Evolutionary conservation across 2,329 filamentous ascomycete species (phyloP).

Genomic region (Microsporum canis): DNA sequence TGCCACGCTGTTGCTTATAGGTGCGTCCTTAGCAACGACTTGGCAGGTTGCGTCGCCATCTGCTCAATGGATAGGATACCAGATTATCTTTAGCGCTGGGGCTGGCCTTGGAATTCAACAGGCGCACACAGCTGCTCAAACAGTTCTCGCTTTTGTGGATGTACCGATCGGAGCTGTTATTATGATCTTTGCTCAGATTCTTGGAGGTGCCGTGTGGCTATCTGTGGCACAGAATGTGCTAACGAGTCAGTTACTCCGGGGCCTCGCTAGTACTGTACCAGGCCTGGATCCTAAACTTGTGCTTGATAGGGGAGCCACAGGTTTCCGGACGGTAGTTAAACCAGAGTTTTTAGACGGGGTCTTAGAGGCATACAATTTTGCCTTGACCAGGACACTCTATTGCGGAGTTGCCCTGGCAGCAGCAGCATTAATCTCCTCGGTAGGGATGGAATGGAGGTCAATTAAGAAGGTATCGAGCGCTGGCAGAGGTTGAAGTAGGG

Average conservation of each 20-base stretch:
- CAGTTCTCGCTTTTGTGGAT: conserved; percentile 22
- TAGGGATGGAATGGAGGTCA: conserved; percentile 8
- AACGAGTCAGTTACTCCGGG: conserved; percentile 23
- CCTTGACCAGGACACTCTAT: conserved; percentile 25
- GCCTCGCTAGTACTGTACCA: conserved; percentile 20
- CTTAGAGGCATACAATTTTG: conserved; percentile 27
- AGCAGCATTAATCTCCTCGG: background rate
- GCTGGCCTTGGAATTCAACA: conserved; percentile 29
- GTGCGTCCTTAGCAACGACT: conserved; percentile 28
- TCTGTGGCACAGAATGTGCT: conserved; percentile 31
- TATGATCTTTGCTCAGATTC: conserved; percentile 28
- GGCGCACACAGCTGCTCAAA: conserved; percentile 27
- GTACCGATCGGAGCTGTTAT: conserved; percentile 28
- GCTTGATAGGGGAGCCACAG: conserved; percentile 28
- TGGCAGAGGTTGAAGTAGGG: background rate
- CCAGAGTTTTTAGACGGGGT: conserved; percentile 22
- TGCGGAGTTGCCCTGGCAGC: conserved; percentile 7
- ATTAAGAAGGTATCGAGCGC: background rate
- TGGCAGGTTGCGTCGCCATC: conserved; percentile 23
- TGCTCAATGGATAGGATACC: conserved; percentile 31
- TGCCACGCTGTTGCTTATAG: conserved; percentile 24
- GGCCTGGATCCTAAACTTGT: conserved; percentile 21
- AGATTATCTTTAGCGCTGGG: conserved; percentile 27
- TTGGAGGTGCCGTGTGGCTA: conserved; percentile 30
- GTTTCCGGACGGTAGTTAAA: conserved; percentile 22